Evolutionary conservation across 345 rosid genomes (phyloP).

Genomic region (Anacardium occidentale): DNA sequence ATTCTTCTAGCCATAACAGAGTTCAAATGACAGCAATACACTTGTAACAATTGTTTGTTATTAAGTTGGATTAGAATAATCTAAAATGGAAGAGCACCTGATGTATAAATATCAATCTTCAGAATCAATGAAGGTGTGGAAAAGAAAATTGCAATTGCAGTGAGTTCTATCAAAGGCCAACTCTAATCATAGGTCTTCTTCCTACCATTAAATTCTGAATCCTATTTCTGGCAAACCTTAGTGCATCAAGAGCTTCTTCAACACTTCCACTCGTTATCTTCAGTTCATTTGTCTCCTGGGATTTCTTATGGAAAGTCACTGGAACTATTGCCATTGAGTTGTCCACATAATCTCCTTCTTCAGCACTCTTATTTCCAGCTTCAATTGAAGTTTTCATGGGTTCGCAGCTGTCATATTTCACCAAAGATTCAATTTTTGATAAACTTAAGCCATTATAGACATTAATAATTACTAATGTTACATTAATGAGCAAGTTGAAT

Average conservation of each 20-base stretch:
- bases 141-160: no score
- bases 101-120: no score
- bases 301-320: constrained; percentile 17
- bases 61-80: no score
- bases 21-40: no score
- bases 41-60: no score
- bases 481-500: not conserved
- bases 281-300: constrained; percentile 20
- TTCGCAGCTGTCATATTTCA: constrained; percentile 24
- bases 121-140: no score
- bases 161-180: no score
- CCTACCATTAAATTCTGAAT: constrained; percentile 40
- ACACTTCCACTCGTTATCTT: constrained; percentile 29
- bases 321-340: constrained; percentile 48
- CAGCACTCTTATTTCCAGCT: constrained; percentile 23
- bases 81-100: no score
- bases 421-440: not conserved
- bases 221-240: constrained; percentile 41
- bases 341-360: constrained; percentile 25
- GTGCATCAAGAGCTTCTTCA: constrained; percentile 48
- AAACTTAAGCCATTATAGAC: not conserved
- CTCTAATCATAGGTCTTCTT: constrained; percentile 34
- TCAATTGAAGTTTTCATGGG: constrained; percentile 9
- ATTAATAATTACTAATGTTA: not conserved
- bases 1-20: no score